Conservation (phyloP, 2,329 filamentous ascomycete species). For the Diaporthe caulivora region DNA sequence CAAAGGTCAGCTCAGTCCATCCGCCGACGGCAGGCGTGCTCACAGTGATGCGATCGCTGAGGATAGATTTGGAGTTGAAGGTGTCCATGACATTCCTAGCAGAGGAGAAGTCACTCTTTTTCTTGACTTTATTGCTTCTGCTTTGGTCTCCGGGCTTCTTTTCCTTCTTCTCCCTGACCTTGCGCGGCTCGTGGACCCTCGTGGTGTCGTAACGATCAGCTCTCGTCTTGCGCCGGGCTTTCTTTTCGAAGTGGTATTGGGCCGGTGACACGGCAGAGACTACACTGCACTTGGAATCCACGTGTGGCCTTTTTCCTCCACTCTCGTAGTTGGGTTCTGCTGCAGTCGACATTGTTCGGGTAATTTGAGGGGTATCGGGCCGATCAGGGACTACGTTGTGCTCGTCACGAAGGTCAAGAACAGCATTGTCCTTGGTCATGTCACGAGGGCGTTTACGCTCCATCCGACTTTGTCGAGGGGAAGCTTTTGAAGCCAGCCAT, state of each 20-base stretch:
- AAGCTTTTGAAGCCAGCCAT: not conserved
- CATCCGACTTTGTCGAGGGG: not conserved
- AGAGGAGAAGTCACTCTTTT: constrained; percentile 49
- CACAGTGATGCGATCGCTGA: constrained; percentile 66
- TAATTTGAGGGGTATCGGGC: not conserved
- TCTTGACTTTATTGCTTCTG: constrained; percentile 40
- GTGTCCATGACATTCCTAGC: constrained; percentile 64
- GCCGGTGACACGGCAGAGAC: not conserved
- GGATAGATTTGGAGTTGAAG: constrained; percentile 68
- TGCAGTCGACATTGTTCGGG: not conserved
- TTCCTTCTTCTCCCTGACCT: constrained; percentile 40
- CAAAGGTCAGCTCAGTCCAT: constrained; percentile 14
- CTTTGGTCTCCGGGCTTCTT: constrained; percentile 40
- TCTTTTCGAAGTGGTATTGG: constrained; percentile 41
- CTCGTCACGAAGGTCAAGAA: not conserved
- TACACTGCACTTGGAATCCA: not conserved
- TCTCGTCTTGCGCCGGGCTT: constrained; percentile 67
- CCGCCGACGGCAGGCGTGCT: constrained; percentile 40
- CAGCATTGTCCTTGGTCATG: not conserved
- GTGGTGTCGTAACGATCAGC: constrained; percentile 67
- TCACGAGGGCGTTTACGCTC: not conserved
- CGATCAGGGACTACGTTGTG: not conserved
- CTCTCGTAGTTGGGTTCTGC: constrained; percentile 18
- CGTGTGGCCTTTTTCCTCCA: constrained; percentile 6
- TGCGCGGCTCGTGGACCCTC: constrained; percentile 15